phyloP scores from a whole-genome alignment of 306 rosid genomes.

The Dalbergia cultrata region DNA sequence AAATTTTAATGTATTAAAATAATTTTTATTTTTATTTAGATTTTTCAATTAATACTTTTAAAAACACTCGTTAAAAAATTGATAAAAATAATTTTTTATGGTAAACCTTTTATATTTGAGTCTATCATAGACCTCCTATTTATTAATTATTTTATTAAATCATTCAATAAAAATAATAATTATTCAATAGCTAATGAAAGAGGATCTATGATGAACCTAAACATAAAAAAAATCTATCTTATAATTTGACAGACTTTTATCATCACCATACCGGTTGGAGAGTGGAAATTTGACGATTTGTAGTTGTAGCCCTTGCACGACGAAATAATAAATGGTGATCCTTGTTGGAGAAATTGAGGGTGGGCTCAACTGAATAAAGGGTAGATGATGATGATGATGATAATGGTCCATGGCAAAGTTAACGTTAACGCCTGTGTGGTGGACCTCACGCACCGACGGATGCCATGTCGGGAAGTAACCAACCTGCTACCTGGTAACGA shows the following conservation, averaged over 20 bases:
- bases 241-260: not conserved
- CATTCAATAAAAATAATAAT: no score
- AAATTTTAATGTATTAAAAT: no score
- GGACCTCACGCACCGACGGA: constrained; percentile 20
- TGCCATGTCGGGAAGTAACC: constrained; percentile 44
- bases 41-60: no score
- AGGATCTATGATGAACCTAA: no score
- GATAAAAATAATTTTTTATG: no score
- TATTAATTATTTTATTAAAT: no score
- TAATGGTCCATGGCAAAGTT: not conserved
- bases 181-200: no score
- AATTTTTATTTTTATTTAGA: no score
- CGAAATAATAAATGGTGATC: constrained; percentile 7
- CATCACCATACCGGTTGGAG: not conserved
- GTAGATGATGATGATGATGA: not conserved
- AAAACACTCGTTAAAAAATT: no score
- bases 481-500: constrained; percentile 22
- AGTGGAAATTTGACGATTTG: not conserved
- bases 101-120: no score
- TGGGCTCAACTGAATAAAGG: constrained; percentile 8
- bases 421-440: constrained; percentile 34
- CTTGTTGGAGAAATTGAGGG: not conserved
- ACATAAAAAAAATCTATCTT: no score
- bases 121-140: no score
- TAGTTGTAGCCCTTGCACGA: not conserved